Percentiles rank a stretch among this genome's conserved stretches.
Conservation (phyloP, 495 filamentous ascomycete species). For the Opeltia flavorubescens region DNA sequence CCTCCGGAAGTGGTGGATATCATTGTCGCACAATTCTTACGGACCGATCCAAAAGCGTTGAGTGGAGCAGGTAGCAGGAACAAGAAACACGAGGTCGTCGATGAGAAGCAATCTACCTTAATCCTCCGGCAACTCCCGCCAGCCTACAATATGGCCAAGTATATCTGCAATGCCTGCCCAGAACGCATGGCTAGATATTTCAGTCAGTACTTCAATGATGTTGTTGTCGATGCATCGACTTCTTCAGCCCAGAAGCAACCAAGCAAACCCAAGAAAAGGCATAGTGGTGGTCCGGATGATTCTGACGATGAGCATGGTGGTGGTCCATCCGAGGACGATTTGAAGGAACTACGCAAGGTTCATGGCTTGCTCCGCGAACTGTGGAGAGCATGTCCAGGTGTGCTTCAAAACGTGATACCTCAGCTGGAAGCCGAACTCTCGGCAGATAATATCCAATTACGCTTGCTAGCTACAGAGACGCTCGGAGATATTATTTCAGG, state of each 20-base stretch:
- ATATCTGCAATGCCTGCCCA: slow-evolving; percentile 75
- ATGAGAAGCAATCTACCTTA: slow-evolving; percentile 66
- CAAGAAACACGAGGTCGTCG: slow-evolving; percentile 43
- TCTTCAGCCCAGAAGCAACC: slow-evolving; percentile 22
- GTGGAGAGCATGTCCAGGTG: slow-evolving; percentile 80
- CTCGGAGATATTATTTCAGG: slow-evolving; percentile 87
- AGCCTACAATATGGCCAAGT: slow-evolving; percentile 92
- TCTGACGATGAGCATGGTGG: slow-evolving; percentile 49
- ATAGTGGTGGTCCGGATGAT: slow-evolving; percentile 45
- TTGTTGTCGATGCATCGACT: slow-evolving; percentile 76
- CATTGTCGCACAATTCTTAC: slow-evolving; percentile 87
- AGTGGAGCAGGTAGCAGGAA: slow-evolving; percentile 33
- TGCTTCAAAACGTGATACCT: slow-evolving; percentile 84
- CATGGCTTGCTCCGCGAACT: slow-evolving; percentile 82
- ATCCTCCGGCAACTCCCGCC: slow-evolving; percentile 72
- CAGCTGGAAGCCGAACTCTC: slow-evolving; percentile 87
- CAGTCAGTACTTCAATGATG: slow-evolving; percentile 93
- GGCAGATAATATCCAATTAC: slow-evolving; percentile 74
- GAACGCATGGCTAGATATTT: slow-evolving; percentile 90
- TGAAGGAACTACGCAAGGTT: slow-evolving; percentile 77
- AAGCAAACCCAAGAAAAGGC: slow-evolving; percentile 31
- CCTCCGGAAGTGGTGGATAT: slow-evolving; percentile 79
- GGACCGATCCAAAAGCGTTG: slow-evolving; percentile 53
- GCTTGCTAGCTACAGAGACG: slow-evolving; percentile 79
- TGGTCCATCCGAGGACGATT: slow-evolving; percentile 63